Evolutionary conservation across 2,329 filamentous ascomycete species (phyloP).

Genomic region (Apiospora pterosperma): DNA sequence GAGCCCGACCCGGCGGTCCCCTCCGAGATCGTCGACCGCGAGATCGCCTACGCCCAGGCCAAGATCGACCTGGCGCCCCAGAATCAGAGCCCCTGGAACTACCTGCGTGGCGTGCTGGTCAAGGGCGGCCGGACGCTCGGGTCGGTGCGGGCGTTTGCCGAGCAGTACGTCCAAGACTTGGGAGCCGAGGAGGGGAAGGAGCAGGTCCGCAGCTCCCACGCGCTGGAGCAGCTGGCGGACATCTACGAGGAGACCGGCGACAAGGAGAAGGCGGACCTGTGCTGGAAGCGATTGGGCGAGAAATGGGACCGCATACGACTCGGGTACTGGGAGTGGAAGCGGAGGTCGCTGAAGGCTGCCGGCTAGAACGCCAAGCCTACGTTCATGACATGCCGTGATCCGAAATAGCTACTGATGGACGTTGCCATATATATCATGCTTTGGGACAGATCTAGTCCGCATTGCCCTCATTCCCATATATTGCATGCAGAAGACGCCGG

Average conservation of each 20-base stretch:
- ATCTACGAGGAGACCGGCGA: conserved; percentile 57
- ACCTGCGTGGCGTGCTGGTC: conserved; percentile 71
- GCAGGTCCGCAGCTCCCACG: conserved; percentile 59
- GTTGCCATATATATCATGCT: background rate
- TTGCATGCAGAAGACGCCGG: background rate
- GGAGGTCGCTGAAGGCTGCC: background rate
- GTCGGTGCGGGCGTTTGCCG: conserved; percentile 44
- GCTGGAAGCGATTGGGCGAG: conserved; percentile 69
- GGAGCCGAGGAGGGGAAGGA: conserved; percentile 40
- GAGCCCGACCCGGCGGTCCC: conserved; percentile 56
- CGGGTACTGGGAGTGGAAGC: conserved; percentile 84
- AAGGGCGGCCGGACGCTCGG: conserved; percentile 56
- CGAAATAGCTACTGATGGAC: background rate
- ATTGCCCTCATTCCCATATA: background rate
- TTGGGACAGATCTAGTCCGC: background rate
- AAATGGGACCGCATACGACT: conserved; percentile 89
- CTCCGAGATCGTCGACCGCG: conserved; percentile 63
- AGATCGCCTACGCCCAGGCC: conserved; percentile 69
- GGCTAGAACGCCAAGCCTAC: background rate
- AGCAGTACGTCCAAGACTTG: conserved; percentile 47
- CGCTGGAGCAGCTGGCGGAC: conserved; percentile 70
- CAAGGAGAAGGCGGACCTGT: conserved; percentile 61
- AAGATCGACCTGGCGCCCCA: conserved; percentile 80
- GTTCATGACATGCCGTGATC: background rate
- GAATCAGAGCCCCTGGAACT: conserved; percentile 94